Conservation (phyloP, 2,329 filamentous ascomycete genomes). For the Exophiala alcalophila region DNA sequence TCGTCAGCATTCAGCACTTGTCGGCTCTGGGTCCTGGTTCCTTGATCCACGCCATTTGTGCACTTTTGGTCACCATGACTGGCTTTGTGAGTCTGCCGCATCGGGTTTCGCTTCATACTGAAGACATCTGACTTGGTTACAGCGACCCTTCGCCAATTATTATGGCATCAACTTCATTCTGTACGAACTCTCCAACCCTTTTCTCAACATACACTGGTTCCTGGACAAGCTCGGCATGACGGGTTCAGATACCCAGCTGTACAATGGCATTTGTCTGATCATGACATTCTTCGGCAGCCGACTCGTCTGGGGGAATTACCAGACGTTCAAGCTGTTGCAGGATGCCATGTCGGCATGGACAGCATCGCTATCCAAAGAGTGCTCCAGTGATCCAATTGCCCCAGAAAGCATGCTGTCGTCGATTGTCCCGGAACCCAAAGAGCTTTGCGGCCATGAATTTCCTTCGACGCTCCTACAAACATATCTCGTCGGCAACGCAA, state of each 20-base stretch:
- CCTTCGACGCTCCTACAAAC: constrained; percentile 67
- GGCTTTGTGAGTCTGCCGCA: constrained; percentile 65
- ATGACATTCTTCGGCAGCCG: constrained; percentile 73
- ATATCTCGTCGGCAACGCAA: constrained; percentile 69
- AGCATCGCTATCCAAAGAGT: not conserved
- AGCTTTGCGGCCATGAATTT: constrained; percentile 47
- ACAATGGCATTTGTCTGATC: constrained; percentile 72
- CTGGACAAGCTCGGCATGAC: constrained; percentile 83
- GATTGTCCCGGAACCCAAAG: not conserved
- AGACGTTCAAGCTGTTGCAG: constrained; percentile 65
- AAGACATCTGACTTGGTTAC: constrained; percentile 15
- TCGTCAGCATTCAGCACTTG: constrained; percentile 65
- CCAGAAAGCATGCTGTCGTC: constrained; percentile 35
- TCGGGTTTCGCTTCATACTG: too few species aligned
- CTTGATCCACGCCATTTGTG: constrained; percentile 72
- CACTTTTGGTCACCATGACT: constrained; percentile 69
- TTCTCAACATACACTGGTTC: constrained; percentile 89
- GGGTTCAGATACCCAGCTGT: constrained; percentile 68
- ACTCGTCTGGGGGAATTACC: constrained; percentile 73
- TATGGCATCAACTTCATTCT: constrained; percentile 79
- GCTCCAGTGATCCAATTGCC: not conserved
- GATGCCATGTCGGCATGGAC: constrained; percentile 60
- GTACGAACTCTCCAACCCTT: constrained; percentile 81
- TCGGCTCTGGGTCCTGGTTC: constrained; percentile 73
- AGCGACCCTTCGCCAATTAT: constrained; percentile 82